A percentile compares a stretch with the other conserved stretches of the same genome.
Evolutionary conservation across 805 yeast species (phyloP).

Genomic region (Metschnikowia borealis): DNA sequence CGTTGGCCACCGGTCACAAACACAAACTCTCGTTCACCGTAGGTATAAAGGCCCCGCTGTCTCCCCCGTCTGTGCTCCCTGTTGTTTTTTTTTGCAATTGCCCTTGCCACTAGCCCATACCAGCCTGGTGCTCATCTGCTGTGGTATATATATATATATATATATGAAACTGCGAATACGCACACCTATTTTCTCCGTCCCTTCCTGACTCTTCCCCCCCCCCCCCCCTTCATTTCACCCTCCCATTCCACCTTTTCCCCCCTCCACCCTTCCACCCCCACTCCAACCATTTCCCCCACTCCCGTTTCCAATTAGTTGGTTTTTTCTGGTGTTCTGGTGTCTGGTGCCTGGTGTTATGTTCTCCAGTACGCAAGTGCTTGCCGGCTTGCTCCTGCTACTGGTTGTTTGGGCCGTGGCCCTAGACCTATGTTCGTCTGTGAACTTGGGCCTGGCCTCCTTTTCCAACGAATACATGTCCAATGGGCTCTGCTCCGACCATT

Average conservation of each 20-base stretch:
- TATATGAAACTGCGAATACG: constrained; percentile 1
- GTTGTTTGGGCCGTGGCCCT: constrained; percentile 12
- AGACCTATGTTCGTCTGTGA: constrained; percentile 14
- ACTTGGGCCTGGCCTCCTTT: constrained; percentile 12
- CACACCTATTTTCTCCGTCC: not conserved
- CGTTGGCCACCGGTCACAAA: too few relatives aligned
- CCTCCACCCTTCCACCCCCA: not conserved
- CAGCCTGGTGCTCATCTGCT: not conserved
- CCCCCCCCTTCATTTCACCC: too few relatives aligned
- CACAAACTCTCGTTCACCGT: too few relatives aligned
- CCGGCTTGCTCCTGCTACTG: not conserved
- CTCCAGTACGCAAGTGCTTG: not conserved
- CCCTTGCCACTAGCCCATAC: not conserved
- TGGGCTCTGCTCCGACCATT: constrained; percentile 50
- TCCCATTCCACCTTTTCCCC: not conserved
- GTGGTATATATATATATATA: not conserved
- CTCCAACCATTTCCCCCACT: too few relatives aligned
- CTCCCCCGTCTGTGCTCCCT: not conserved
- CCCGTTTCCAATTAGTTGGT: too few relatives aligned
- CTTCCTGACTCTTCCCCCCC: not conserved
- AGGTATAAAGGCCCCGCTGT: not conserved
- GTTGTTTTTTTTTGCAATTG: not conserved
- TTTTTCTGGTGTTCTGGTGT: too few relatives aligned
- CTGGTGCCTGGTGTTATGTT: not conserved
- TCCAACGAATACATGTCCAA: constrained; percentile 31